Conservation (phyloP, 768 basidiomycete species). For the Clavulina sp. region DNA sequence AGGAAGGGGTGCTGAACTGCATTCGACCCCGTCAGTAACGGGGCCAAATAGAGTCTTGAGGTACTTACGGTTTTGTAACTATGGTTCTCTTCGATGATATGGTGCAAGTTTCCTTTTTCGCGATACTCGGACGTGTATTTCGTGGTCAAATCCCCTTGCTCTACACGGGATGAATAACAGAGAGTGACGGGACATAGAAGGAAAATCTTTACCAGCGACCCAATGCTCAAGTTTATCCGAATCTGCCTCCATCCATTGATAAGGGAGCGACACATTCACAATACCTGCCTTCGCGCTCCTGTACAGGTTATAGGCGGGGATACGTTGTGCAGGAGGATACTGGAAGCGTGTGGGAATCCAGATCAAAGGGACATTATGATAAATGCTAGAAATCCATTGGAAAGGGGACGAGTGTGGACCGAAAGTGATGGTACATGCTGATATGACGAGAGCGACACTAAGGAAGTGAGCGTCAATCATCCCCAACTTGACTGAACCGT, state of each 20-base stretch:
- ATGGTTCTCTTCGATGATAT: slow-evolving; percentile 36
- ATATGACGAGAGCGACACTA: too few relatives aligned
- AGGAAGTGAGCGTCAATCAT: too few relatives aligned
- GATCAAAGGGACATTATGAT: too few relatives aligned
- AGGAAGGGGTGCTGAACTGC: slow-evolving; percentile 44
- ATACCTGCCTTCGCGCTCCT: slow-evolving; percentile 43
- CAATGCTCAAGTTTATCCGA: slow-evolving; percentile 40
- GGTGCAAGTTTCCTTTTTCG: slow-evolving; percentile 40
- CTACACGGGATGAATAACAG: slow-evolving; percentile 13
- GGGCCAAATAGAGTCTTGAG: background rate
- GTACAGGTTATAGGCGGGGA: slow-evolving; percentile 51
- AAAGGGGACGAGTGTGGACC: too few relatives aligned
- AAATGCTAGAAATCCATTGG: too few relatives aligned
- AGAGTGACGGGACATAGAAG: too few relatives aligned
- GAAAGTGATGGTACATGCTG: too few relatives aligned
- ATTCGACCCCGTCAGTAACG: background rate
- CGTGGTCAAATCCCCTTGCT: slow-evolving; percentile 42
- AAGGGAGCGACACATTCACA: slow-evolving; percentile 51
- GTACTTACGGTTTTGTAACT: slow-evolving; percentile 30
- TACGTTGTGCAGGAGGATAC: slow-evolving; percentile 50
- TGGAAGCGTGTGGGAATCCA: slow-evolving; percentile 30
- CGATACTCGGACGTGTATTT: slow-evolving; percentile 43
- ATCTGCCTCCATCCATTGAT: slow-evolving; percentile 54
- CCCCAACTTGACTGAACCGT: too few relatives aligned
- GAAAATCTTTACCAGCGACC: slow-evolving; percentile 13